phyloP scores from a whole-genome alignment of 768 basidiomycete species.

The Lactifluus hygrophoroides region DNA sequence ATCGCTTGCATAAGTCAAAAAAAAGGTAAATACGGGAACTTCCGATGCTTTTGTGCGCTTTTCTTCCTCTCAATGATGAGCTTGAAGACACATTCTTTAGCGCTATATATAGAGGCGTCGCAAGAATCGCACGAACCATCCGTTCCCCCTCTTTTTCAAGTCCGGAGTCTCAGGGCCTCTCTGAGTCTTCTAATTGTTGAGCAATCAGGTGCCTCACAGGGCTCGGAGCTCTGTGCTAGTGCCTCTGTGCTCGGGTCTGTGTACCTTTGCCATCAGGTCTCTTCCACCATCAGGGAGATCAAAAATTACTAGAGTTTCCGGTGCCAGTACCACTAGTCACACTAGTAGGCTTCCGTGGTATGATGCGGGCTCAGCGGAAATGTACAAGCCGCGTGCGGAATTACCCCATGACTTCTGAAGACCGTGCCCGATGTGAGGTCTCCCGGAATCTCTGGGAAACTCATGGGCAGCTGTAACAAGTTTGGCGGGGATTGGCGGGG shows the following conservation, averaged over 20 bases:
- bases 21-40: too few relatives aligned
- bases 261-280: too few relatives aligned
- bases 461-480: conserved; percentile 81
- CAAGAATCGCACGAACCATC: not conserved
- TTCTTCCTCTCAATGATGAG: too few relatives aligned
- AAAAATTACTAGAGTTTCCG: too few relatives aligned
- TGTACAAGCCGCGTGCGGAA: conserved; percentile 60
- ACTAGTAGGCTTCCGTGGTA: conserved; percentile 80
- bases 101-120: conserved; percentile 8
- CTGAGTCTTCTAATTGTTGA: conserved; percentile 5
- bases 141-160: not conserved
- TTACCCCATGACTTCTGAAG: conserved; percentile 55
- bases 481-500: conserved; percentile 96
- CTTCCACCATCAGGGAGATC: too few relatives aligned
- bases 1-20: too few relatives aligned
- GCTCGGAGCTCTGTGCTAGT: too few relatives aligned
- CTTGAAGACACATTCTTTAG: conserved; percentile 5
- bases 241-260: too few relatives aligned
- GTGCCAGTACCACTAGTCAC: too few relatives aligned
- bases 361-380: conserved; percentile 28
- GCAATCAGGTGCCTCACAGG: not conserved
- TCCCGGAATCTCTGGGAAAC: conserved; percentile 78
- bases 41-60: too few relatives aligned
- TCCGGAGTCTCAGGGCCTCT: not conserved
- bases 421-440: conserved; percentile 71